Base-by-base conservation (phyloP, 176 grass and related monocot genomes). In the Carex parvula region DNA sequence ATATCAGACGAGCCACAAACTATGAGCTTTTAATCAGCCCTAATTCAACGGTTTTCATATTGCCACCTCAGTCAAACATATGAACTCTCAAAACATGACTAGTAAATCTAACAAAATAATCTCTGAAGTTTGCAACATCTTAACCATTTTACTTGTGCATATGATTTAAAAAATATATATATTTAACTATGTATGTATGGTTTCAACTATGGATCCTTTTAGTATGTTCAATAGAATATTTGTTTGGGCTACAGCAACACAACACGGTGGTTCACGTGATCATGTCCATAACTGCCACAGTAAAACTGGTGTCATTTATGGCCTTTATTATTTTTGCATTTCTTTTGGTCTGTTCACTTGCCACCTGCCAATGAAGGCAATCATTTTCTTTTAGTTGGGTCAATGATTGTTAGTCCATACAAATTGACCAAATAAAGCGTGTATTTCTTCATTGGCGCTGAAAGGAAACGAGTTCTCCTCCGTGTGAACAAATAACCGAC, bases 391-490 rank as follows among this genome's bases (percentile, higher is more conserved):
- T 13, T 1, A 11, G 32, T 70, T n/a, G 66, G 33, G 17, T 70
- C 35, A 70, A 70, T 70, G 66, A 70, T 70, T 70, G 66, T 14
- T 70, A 70, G 33, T 41, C 15, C 66, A 41, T 41, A 70, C 66
- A 70, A 70, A 41, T 32, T 70, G 15, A 70, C 15, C 16, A 70
- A 70, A 70, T 70, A 41, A 70, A 70, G 66, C 66, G n/a, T 18
- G 66, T n/a, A 70, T 7, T 41, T 42, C 10, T 39, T 16, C 2
- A 6, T 6, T 69, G 4, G 6, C 2, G 12, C 24, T 15, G 3
- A 16, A 66, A 66, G 15, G 4, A 0, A 16, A 66, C 1, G 7
- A 6, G n/a, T 8, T 46, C 44, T 46, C 44, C 8, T 41, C 6
- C 39, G 6, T 6, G 39, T 41, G 39, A 41, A 5, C 39, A 41